Evolutionary conservation across 2,329 filamentous ascomycete genomes (phyloP).

Genomic region (Trichoderma koningiopsis): DNA sequence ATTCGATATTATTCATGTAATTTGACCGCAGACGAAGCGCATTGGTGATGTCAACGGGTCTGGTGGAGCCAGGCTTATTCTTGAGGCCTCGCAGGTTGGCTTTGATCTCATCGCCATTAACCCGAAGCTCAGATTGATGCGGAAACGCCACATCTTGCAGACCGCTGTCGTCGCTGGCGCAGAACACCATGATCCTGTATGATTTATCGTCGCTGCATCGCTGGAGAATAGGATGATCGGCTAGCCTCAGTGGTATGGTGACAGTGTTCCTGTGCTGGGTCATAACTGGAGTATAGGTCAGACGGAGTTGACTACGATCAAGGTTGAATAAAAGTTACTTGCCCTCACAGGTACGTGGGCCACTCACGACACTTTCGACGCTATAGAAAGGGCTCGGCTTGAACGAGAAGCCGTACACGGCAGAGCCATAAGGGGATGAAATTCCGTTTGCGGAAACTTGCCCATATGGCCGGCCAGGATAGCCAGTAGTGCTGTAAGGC

Average conservation of each 20-base stretch:
- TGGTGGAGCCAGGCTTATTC: constrained; percentile 92
- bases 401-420: constrained; percentile 39
- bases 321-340: constrained; percentile 36
- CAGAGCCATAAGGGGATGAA: constrained; percentile 27
- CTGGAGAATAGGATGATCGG: constrained; percentile 55
- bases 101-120: constrained; percentile 86
- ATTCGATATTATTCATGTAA: constrained; percentile 76
- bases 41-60: constrained; percentile 86
- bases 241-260: constrained; percentile 47
- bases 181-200: constrained; percentile 80
- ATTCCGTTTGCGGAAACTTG: background rate
- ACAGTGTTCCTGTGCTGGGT: constrained; percentile 56
- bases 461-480: background rate
- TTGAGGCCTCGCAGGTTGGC: constrained; percentile 94
- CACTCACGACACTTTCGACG: constrained; percentile 65
- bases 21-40: constrained; percentile 69
- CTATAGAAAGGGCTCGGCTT: constrained; percentile 86
- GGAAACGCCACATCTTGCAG: constrained; percentile 84
- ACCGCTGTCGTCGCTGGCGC: constrained; percentile 65
- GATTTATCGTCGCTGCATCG: constrained; percentile 62
- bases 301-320: background rate
- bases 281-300: constrained; percentile 48
- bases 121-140: constrained; percentile 86
- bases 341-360: constrained; percentile 73
- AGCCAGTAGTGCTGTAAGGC: constrained; percentile 19